These are phyloP conservation scores for Pseudoscleropodium purum DNA, from an alignment of 225 moss, liverwort and hornwort species.

Conservation along the genomic window DNA sequence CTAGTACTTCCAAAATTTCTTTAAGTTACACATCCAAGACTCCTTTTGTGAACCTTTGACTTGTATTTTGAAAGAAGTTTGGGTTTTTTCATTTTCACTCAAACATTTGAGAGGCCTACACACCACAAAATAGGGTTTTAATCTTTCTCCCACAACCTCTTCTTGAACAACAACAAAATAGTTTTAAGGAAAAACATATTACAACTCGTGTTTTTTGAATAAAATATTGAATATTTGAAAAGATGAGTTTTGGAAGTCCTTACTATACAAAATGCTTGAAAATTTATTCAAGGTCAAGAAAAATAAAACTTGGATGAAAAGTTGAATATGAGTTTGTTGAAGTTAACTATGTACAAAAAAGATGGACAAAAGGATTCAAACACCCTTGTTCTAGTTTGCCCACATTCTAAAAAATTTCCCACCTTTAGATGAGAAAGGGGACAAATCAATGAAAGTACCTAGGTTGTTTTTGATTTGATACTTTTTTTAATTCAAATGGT, in stretches of 20 bases:
- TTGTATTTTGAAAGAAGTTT: not conserved
- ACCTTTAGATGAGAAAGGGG: too few species aligned
- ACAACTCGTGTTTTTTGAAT: accelerated
- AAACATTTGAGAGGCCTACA: not conserved
- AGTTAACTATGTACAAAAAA: too few species aligned
- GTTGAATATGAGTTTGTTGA: too few species aligned
- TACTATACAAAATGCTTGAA: not conserved
- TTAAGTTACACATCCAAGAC: not conserved
- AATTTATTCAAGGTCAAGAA: not conserved
- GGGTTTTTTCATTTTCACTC: not conserved
- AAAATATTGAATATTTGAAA: not conserved
- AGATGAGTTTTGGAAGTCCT: accelerated
- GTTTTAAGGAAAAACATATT: not conserved
- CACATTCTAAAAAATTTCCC: too few species aligned
- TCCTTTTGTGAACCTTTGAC: accelerated
- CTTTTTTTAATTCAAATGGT: too few species aligned
- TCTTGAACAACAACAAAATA: not conserved
- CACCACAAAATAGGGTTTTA: not conserved
- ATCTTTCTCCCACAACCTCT: accelerated
- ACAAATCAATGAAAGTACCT: too few species aligned
- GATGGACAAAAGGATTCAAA: too few species aligned
- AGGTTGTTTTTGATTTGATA: too few species aligned
- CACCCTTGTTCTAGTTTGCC: too few species aligned
- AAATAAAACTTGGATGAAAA: not conserved
- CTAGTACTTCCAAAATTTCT: not conserved